Base-by-base conservation (phyloP, 1,284 basidiomycete genomes). In the Ustilago nuda region DNA sequence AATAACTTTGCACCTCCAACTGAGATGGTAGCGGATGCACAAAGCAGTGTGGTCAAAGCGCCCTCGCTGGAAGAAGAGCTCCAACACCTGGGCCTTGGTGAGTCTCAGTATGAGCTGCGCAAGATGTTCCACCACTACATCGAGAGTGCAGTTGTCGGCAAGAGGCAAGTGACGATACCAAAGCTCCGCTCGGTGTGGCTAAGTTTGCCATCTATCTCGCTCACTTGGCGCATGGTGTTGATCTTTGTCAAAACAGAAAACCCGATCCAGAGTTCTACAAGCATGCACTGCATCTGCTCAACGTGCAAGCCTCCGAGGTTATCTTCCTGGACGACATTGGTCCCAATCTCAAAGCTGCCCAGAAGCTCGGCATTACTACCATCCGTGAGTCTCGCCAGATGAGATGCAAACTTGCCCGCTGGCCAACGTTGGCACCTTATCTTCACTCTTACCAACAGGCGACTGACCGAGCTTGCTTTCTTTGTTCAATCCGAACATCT, bases 241-340 rank as follows among this genome's bases (percentile, higher is more conserved):
- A 13, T 48, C 7, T 17, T 17, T 17, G 12, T 4, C 13, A 6
- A 32, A 41, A 41, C 39, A 86, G 86, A 53, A 87, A 87, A 80
- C 86, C 86, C 4, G 86, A 87, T 60, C 82, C 85, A 2, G 68
- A 76, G 15, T 82, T 86, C 69, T 87, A 83, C 68, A 76, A 79
- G 56, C 66, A 86, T 59, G 84, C 85, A 8, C 65, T 86, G 23
- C 66, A 84, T 32, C 53, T 72, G 33, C 73, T 86, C 50, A 75
- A 82, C 32, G 75, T 82, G 45, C 58, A 76, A 52, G 65, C 82
- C n/a, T 59, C 82, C 15, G 81, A 86, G 58, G 77, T 80, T 0
- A 79, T 87, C 35, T 87, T 87, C 56, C 73, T 87, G 19, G 86
- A 87, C 74, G 86, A 87, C 56, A 85, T 87, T 39, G 86, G 86